Conservation (phyloP, 2,329 filamentous ascomycete species). For the Bipolaris zeicola region DNA sequence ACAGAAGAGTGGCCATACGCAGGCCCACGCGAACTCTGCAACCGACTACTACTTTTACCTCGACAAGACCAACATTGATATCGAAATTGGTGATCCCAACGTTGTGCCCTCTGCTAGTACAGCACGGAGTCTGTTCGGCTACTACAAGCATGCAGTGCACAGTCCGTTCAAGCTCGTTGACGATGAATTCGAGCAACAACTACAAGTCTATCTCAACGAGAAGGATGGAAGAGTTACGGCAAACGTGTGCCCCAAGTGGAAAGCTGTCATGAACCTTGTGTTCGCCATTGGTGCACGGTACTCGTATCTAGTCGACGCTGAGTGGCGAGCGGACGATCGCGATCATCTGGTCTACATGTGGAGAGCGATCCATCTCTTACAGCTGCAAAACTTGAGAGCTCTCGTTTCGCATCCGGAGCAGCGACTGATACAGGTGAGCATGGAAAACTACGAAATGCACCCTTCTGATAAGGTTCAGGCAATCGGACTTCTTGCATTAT, state of each 20-base stretch:
- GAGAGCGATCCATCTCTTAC: slow-evolving; percentile 21
- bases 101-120: slow-evolving; percentile 34
- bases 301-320: slow-evolving; percentile 33
- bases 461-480: slow-evolving; percentile 30
- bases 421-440: slow-evolving; percentile 20
- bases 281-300: slow-evolving; percentile 49
- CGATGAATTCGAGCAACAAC: slow-evolving; percentile 12
- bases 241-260: slow-evolving; percentile 30
- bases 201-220: slow-evolving; percentile 7
- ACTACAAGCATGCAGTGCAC: slow-evolving; percentile 36
- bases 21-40: neutral
- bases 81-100: slow-evolving; percentile 22
- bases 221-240: slow-evolving; percentile 1
- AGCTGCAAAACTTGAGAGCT: slow-evolving; percentile 27
- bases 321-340: slow-evolving; percentile 23
- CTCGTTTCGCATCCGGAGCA: slow-evolving; percentile 32
- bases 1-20: neutral
- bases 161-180: slow-evolving; percentile 33
- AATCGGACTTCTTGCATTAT: slow-evolving; percentile 44
- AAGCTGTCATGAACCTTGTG: slow-evolving; percentile 46
- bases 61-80: slow-evolving; percentile 22
- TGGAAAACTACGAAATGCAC: neutral
- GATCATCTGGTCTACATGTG: slow-evolving; percentile 46
- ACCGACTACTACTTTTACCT: slow-evolving; percentile 36
- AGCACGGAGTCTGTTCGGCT: slow-evolving; percentile 34